A percentile compares a stretch with the other conserved stretches of the same genome.
These are phyloP conservation scores for Pseudevernia furfuracea DNA, from an alignment of 495 filamentous ascomycete species.

Conservation along the genomic window DNA sequence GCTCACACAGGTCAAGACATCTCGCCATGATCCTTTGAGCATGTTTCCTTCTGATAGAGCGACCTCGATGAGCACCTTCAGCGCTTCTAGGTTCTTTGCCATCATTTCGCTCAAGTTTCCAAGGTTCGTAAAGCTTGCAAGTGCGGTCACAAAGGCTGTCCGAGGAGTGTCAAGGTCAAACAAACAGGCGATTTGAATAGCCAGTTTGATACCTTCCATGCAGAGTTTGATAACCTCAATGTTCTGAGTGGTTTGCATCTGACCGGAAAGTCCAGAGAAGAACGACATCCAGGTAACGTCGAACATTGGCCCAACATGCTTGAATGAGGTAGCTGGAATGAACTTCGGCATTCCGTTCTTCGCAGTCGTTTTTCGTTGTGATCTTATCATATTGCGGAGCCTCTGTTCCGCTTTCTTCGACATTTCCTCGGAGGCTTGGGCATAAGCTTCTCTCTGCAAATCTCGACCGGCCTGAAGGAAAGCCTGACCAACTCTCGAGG, in stretches of 20 bases:
- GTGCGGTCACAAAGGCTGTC: constrained; percentile 85
- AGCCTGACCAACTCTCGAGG: constrained; percentile 80
- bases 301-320: constrained; percentile 97
- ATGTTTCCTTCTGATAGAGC: constrained; percentile 87
- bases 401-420: constrained; percentile 78
- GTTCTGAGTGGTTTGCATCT: constrained; percentile 86
- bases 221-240: constrained; percentile 83
- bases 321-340: constrained; percentile 85
- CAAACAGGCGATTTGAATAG: constrained; percentile 83
- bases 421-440: constrained; percentile 94
- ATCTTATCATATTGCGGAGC: constrained; percentile 80
- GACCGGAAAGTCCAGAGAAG: constrained; percentile 82
- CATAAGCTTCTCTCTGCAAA: constrained; percentile 83
- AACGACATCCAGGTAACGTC: constrained; percentile 99
- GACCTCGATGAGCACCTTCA: constrained; percentile 84
- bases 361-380: constrained; percentile 68
- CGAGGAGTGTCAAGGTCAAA: constrained; percentile 88
- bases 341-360: constrained; percentile 65
- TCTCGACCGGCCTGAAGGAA: constrained; percentile 86
- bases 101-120: constrained; percentile 95
- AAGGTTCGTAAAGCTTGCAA: constrained; percentile 90
- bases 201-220: constrained; percentile 89
- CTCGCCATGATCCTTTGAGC: constrained; percentile 84
- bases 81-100: constrained; percentile 88
- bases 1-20: constrained; percentile 89